Percentiles rank a stretch among this genome's conserved stretches.
Conservation (phyloP, 176 grass and related monocot species). For the Carex pumila region DNA sequence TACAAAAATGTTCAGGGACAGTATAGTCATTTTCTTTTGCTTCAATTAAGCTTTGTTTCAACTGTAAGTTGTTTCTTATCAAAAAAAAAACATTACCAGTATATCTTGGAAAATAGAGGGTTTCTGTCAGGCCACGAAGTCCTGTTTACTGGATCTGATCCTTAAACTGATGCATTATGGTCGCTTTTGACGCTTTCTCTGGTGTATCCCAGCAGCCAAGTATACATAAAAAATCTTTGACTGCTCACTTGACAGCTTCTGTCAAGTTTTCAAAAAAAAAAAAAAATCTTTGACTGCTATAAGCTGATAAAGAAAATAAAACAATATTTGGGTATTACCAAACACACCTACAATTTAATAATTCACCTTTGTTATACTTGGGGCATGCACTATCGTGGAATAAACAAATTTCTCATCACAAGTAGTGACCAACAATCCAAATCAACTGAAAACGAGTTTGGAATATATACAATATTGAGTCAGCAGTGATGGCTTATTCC, state of each 20-base stretch:
- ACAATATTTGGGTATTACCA: neutral
- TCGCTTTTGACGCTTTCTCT: constrained; percentile 45
- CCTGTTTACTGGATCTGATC: constrained; percentile 49
- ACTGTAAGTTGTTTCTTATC: no score
- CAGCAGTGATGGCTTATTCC: no score
- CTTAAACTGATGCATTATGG: constrained; percentile 61
- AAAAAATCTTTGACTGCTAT: constrained; percentile 49
- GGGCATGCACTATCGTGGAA: no score
- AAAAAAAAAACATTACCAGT: constrained; percentile 23
- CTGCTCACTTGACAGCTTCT: no score
- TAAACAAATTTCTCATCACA: no score
- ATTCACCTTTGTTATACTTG: neutral
- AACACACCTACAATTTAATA: neutral
- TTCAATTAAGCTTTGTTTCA: neutral
- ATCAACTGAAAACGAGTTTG: no score
- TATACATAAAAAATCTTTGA: constrained; percentile 48
- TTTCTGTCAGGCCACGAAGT: constrained; percentile 39
- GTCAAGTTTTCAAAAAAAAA: no score
- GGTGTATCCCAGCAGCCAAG: constrained; percentile 79
- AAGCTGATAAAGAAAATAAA: constrained; percentile 34
- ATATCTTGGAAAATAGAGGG: constrained; percentile 56
- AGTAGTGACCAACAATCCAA: no score
- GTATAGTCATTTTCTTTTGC: neutral
- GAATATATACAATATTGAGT: no score
- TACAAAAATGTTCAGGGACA: neutral